These are phyloP conservation scores for Anisogramma anomala DNA, from an alignment of 2,329 filamentous ascomycete genomes.

Conservation along the genomic window DNA sequence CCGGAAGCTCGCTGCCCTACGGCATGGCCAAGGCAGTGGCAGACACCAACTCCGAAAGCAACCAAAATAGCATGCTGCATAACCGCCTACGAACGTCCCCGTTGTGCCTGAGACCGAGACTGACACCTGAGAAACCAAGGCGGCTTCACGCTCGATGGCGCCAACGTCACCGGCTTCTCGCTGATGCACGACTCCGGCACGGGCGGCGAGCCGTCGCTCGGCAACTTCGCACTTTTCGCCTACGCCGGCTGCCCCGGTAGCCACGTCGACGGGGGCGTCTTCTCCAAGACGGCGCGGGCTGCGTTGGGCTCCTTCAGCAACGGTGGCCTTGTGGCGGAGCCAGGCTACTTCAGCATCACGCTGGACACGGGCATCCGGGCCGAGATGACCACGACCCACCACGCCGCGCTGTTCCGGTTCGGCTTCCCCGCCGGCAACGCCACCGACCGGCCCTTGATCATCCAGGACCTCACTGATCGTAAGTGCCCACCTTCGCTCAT, in stretches of 20 bases:
- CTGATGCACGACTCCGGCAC: conserved; percentile 49
- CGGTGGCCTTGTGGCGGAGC: conserved; percentile 42
- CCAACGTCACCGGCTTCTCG: conserved; percentile 42
- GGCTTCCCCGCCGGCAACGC: conserved; percentile 40
- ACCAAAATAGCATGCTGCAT: no score
- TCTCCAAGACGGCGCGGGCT: conserved; percentile 35
- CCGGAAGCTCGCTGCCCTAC: conserved; percentile 32
- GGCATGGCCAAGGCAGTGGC: conserved; percentile 47
- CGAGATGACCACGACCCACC: conserved; percentile 59
- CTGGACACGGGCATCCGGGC: conserved; percentile 46
- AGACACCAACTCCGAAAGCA: conserved; percentile 40
- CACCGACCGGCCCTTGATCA: conserved; percentile 43
- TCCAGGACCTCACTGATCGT: conserved; percentile 55
- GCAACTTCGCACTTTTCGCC: conserved; percentile 63
- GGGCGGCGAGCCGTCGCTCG: conserved; percentile 49
- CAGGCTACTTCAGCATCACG: conserved; percentile 54
- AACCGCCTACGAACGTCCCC: no score
- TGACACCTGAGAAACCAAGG: no score
- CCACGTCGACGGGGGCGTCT: conserved; percentile 50
- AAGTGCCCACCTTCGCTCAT: no score
- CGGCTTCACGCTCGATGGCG: conserved; percentile 42
- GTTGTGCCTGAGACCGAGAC: no score
- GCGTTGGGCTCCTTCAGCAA: conserved; percentile 34
- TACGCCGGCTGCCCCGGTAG: conserved; percentile 50
- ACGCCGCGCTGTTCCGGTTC: conserved; percentile 54